phyloP scores from a whole-genome alignment of 179 eudicot genomes.

The Vitellaria paradoxa region DNA sequence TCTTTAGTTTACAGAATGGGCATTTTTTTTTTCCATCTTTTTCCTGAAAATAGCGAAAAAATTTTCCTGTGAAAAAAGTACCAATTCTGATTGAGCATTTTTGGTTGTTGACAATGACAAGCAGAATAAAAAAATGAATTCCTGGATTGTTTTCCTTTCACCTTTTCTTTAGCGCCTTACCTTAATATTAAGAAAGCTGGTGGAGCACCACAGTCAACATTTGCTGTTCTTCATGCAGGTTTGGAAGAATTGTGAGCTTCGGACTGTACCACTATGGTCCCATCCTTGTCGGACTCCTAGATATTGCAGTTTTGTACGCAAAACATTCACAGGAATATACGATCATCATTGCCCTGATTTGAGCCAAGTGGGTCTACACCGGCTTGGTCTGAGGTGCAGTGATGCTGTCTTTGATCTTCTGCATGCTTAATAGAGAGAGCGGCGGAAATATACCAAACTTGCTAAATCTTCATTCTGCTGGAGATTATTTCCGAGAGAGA shows the following conservation, averaged over 20 bases:
- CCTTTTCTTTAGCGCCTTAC: too few species aligned
- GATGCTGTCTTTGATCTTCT: constrained; percentile 43
- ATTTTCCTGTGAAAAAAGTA: too few species aligned
- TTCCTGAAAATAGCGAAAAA: too few species aligned
- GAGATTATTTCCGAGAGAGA: constrained; percentile 7
- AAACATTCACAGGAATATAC: constrained; percentile 29
- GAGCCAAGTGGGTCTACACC: constrained; percentile 29
- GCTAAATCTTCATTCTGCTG: constrained; percentile 14
- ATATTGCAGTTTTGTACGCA: constrained; percentile 40
- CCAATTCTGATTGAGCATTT: not conserved
- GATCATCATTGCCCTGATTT: constrained; percentile 35
- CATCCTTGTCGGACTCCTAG: constrained; percentile 35
- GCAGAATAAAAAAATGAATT: not conserved
- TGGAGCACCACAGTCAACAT: not conserved
- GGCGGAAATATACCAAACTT: constrained; percentile 38
- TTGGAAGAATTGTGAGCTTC: constrained; percentile 45
- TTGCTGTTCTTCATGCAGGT: constrained; percentile 26
- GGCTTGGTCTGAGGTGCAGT: constrained; percentile 45
- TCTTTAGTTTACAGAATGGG: too few species aligned
- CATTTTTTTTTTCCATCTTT: too few species aligned
- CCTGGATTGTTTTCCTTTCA: not conserved
- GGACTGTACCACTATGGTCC: constrained; percentile 44
- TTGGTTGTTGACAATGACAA: not conserved
- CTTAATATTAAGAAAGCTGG: not conserved
- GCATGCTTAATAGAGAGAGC: constrained; percentile 50